phyloP scores from a whole-genome alignment of 441 rosid species.

The Populus hybrid region DNA sequence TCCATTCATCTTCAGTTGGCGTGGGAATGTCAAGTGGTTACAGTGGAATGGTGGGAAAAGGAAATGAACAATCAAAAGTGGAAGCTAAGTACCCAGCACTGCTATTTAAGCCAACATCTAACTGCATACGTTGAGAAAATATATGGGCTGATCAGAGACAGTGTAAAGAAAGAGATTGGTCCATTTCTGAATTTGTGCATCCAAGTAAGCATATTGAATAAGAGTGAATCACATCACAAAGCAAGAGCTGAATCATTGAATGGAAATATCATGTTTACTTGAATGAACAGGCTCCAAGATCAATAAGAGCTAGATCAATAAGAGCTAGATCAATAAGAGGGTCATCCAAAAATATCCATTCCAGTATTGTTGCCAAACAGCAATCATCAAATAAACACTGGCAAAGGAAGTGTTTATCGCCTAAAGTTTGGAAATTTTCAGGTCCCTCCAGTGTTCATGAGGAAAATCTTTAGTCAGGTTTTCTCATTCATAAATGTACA shows the following conservation, averaged over 20 bases:
- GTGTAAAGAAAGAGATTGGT: constrained; percentile 61
- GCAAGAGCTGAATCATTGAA: not conserved
- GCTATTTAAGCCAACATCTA: constrained; percentile 72
- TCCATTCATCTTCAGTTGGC: constrained; percentile 40
- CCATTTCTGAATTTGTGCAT: constrained; percentile 64
- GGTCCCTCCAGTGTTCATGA: constrained; percentile 54
- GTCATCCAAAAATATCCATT: constrained; percentile 41
- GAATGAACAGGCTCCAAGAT: constrained; percentile 48
- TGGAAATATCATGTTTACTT: not conserved
- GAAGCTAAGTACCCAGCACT: constrained; percentile 83
- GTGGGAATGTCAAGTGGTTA: constrained; percentile 48
- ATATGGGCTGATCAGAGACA: constrained; percentile 64
- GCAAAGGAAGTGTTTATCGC: constrained; percentile 3
- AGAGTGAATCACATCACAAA: not conserved
- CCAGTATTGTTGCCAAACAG: constrained; percentile 41
- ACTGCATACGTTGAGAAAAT: constrained; percentile 73
- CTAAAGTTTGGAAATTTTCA: constrained; percentile 26
- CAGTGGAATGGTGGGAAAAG: constrained; percentile 49
- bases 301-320: too few relatives aligned
- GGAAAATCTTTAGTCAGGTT: constrained; percentile 46
- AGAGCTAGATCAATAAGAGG: constrained; percentile 44
- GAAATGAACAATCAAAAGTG: constrained; percentile 41
- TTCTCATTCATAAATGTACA: constrained; percentile 72
- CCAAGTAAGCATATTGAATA: constrained; percentile 36
- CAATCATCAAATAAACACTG: constrained; percentile 45